Evolutionary conservation across 2,329 filamentous ascomycete genomes (phyloP).

Genomic region (Ascochyta fabae): DNA sequence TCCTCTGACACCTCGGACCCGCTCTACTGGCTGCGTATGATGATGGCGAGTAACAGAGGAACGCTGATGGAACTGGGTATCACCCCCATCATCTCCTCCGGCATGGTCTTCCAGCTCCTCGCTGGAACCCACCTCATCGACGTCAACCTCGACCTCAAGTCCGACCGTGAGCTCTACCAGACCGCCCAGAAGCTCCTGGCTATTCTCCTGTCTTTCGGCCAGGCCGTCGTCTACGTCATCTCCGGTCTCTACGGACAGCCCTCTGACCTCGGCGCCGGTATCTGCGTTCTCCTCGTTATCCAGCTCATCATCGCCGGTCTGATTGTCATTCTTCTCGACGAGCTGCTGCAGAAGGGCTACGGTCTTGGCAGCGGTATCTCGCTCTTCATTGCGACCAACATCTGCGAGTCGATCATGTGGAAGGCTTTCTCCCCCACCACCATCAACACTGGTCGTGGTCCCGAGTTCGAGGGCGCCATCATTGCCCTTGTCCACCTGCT

Average conservation of each 20-base stretch:
- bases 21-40: conserved; percentile 99
- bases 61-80: conserved; percentile 95
- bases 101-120: conserved; percentile 99
- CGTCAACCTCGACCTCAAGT: conserved; percentile 99
- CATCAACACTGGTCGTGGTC: conserved; percentile 98
- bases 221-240: conserved; percentile 97
- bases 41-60: conserved; percentile 98
- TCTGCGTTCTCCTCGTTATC: conserved; percentile 97
- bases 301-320: conserved; percentile 97
- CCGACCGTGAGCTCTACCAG: conserved; percentile 99
- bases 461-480: conserved; percentile 98
- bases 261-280: conserved; percentile 94
- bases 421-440: conserved; percentile 99
- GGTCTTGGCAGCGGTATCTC: conserved; percentile 98
- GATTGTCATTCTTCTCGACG: conserved; percentile 98
- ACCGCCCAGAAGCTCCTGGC: conserved; percentile 93
- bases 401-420: conserved; percentile 99
- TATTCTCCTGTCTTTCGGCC: conserved; percentile 96
- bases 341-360: conserved; percentile 99
- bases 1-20: conserved; percentile 95
- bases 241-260: conserved; percentile 93
- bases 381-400: conserved; percentile 99
- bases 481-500: conserved; percentile 98
- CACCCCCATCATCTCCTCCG: conserved; percentile 98
- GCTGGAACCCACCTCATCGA: conserved; percentile 99